Evolutionary conservation across 345 rosid species (phyloP), one percentile per base, ranked within the genome.

Genomic region (Camelina sativa): DNA sequence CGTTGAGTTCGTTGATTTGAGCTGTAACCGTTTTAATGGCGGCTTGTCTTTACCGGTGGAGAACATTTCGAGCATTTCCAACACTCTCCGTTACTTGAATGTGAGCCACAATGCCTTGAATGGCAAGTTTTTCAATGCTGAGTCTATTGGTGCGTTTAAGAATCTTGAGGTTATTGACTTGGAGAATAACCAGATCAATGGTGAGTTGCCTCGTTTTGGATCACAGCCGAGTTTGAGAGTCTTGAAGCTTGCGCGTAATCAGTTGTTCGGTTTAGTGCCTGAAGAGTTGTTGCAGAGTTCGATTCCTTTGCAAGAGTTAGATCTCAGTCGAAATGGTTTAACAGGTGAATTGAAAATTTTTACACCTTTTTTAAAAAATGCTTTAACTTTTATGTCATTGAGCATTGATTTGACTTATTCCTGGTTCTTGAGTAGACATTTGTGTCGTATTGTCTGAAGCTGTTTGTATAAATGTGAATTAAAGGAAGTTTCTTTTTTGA

Each of bases 261-360:
- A 72, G 72, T 69, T 94, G 30, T 87, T 75, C 25, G 98, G 98
- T 38, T 30, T 65, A 11, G 73, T 94, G 12, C 95, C 96, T 0
- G 65, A 54, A 50, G 96, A 87, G 73, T 75, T 94, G 86, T 43
- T 91, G 15, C 84, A 85, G 67, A 86, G 87, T 28, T 72, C 77
- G 58, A 77, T 84, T 60, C 87, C 87, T 0, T 19, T 91, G 78
- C 82, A 28, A 41, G 96, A 88, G 80, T 52, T 94, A 86, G 98
- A 94, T 91, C 97, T 94, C 75, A 86, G 97, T 59, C 71, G 80
- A 82, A 94, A 91, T 77, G 92, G 89, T 56, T 91, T 94, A 72
- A 91, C 96, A 71, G 97, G 98, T 89, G 79, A 59, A 38, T 58
- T 52, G 7, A 43, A 34, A 30, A 12, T 0, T 28, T 13, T 48